Percentiles rank a stretch among this genome's conserved stretches.
Evolutionary conservation across 495 filamentous ascomycete genomes (phyloP).

Genomic region (Saxophila tyrrhenica): DNA sequence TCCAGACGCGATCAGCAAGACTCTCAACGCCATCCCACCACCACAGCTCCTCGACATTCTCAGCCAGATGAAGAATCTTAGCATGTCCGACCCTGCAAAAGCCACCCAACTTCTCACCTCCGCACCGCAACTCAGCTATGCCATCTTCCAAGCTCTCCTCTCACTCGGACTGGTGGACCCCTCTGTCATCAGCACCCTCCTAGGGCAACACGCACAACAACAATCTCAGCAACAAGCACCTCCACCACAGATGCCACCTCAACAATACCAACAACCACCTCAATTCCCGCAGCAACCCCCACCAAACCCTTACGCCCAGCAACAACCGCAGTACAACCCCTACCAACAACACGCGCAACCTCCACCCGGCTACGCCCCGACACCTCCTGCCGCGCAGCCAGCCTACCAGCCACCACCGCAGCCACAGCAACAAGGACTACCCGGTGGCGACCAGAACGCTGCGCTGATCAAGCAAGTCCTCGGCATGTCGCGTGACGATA

Average conservation of each 20-base stretch:
- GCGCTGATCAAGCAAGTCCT: conserved; percentile 65
- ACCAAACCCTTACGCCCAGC: not conserved
- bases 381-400: conserved; percentile 46
- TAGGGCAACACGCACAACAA: conserved; percentile 37
- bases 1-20: conserved; percentile 82
- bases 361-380: conserved; percentile 29
- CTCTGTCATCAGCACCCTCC: conserved; percentile 42
- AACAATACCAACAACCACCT: conserved; percentile 21
- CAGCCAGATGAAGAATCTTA: conserved; percentile 84
- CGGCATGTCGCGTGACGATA: conserved; percentile 58
- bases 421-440: conserved; percentile 32
- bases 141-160: conserved; percentile 89
- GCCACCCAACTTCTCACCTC: conserved; percentile 78
- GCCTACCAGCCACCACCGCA: conserved; percentile 34
- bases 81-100: conserved; percentile 65
- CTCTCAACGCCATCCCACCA: conserved; percentile 71
- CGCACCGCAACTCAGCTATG: conserved; percentile 88
- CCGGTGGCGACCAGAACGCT: conserved; percentile 15
- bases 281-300: conserved; percentile 2
- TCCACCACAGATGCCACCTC: conserved; percentile 20
- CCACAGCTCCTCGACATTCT: conserved; percentile 90
- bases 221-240: conserved; percentile 13
- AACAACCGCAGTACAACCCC: not conserved
- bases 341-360: not conserved
- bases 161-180: conserved; percentile 86